Conservation (phyloP, 2,329 filamentous ascomycete species). For the Sporothrix pseudoabietina region DNA sequence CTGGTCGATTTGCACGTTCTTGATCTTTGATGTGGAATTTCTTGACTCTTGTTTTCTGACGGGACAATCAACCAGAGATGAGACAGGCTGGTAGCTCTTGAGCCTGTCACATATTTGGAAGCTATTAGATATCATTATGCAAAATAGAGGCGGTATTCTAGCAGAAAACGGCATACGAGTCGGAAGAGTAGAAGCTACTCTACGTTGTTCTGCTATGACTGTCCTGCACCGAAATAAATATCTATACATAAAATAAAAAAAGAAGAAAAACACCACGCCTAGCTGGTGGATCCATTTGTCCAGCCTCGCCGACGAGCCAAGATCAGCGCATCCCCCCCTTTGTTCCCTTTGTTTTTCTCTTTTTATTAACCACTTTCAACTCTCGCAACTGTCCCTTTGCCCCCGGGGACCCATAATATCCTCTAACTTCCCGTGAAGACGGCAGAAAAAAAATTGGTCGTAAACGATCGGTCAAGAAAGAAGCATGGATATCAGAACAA, state of each 20-base stretch:
- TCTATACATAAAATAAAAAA: no score
- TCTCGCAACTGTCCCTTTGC: neutral
- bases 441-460: neutral
- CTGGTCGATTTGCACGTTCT: neutral
- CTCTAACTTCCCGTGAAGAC: neutral
- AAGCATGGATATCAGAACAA: neutral
- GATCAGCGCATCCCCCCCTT: neutral
- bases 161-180: neutral
- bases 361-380: neutral
- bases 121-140: neutral
- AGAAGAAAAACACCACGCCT: neutral
- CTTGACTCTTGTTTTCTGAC: neutral
- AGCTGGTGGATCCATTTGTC: neutral
- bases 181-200: neutral
- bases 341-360: neutral
- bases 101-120: neutral
- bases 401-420: neutral
- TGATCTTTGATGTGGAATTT: neutral
- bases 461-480: neutral
- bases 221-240: no score
- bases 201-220: neutral
- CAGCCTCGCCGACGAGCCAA: constrained; percentile 8
- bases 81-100: no score
- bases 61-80: no score
- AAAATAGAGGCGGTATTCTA: neutral